Conservation (phyloP, 202 grass and related monocot species). For the Panicum hallii region DNA sequence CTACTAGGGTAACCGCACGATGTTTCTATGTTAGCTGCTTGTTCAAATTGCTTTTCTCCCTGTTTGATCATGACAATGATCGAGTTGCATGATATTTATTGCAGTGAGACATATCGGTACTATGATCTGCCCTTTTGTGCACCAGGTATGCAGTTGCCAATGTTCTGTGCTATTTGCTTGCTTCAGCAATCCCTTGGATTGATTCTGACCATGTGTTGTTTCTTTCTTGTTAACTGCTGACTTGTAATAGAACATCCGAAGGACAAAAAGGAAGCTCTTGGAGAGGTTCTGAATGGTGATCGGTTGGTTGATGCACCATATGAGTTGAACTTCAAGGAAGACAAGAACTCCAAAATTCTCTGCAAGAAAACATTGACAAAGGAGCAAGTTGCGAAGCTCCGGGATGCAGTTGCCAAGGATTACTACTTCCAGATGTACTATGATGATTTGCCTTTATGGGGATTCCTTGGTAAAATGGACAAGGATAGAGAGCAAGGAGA, state of each 20-base stretch:
- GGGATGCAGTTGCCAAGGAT: constrained; percentile 83
- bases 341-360: constrained; percentile 61
- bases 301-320: constrained; percentile 92
- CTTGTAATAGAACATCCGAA: constrained; percentile 74
- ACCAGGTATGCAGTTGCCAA: constrained; percentile 68
- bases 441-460: constrained; percentile 94
- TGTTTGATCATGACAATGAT: constrained; percentile 38
- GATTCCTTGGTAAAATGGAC: constrained; percentile 88
- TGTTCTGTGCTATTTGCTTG: constrained; percentile 23
- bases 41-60: constrained; percentile 13
- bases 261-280: constrained; percentile 91
- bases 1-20: background rate
- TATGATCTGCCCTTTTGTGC: constrained; percentile 93
- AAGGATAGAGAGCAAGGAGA: constrained; percentile 68
- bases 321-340: constrained; percentile 81
- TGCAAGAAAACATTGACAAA: constrained; percentile 76
- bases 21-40: background rate
- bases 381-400: constrained; percentile 69
- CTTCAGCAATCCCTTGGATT: constrained; percentile 20
- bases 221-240: constrained; percentile 44
- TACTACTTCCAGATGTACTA: constrained; percentile 99
- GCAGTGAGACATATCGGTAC: constrained; percentile 88
- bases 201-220: constrained; percentile 26
- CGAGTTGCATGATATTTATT: constrained; percentile 36
- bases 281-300: constrained; percentile 92